Percentiles rank a stretch among this genome's conserved stretches.
Evolutionary conservation across 2,329 filamentous ascomycete genomes (phyloP).

Genomic region (Ophiostoma ulmi): DNA sequence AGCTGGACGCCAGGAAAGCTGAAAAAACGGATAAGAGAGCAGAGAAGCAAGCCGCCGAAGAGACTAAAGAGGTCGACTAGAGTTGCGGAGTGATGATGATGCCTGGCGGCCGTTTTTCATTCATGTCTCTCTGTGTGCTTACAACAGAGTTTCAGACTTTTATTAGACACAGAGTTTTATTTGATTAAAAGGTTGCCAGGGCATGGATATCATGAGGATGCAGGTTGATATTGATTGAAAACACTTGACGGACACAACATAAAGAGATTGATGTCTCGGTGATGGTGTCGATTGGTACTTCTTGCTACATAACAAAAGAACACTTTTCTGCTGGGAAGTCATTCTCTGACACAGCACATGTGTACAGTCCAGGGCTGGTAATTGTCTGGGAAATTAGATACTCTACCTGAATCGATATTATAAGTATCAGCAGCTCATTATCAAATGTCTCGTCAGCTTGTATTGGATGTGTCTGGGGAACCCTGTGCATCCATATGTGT

Average conservation of each 20-base stretch:
- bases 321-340: background rate
- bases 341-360: background rate
- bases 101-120: too few species aligned
- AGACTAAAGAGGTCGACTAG: background rate
- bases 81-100: background rate
- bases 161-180: background rate
- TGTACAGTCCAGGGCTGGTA: background rate
- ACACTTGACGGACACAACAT: background rate
- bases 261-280: conserved; percentile 12
- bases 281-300: background rate
- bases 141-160: background rate
- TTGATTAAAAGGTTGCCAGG: background rate
- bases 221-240: background rate
- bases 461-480: background rate
- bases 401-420: background rate
- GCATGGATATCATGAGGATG: background rate
- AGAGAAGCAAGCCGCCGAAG: background rate
- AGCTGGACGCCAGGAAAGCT: background rate
- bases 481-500: background rate
- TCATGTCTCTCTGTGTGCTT: background rate
- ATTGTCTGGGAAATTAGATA: background rate
- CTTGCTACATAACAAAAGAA: background rate
- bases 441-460: background rate
- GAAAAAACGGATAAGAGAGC: too few species aligned
- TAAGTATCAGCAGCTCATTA: background rate